These are phyloP conservation scores for Paraconiothyrium brasiliense DNA, from an alignment of 2,329 filamentous ascomycete species.

Conservation along the genomic window DNA sequence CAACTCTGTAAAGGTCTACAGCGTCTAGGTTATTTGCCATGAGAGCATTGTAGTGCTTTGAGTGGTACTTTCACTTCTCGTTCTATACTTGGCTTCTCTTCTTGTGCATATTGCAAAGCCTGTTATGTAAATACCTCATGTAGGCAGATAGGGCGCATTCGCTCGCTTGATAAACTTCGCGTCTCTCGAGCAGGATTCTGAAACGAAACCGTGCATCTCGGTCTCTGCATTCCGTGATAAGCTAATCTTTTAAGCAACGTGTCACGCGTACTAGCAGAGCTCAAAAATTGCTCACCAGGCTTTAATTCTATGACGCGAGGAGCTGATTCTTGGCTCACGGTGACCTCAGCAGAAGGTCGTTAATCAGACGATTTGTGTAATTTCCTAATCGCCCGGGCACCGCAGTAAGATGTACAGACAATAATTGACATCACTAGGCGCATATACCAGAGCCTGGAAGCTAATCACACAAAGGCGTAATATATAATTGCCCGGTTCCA, in stretches of 20 bases:
- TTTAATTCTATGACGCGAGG: too few relatives aligned
- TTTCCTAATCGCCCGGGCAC: background rate
- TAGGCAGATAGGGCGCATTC: background rate
- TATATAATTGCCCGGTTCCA: background rate
- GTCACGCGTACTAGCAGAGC: background rate
- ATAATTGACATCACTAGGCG: background rate
- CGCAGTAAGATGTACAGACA: background rate
- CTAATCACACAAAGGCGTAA: background rate
- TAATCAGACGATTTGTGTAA: background rate
- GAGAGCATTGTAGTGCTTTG: background rate
- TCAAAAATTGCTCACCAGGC: too few relatives aligned
- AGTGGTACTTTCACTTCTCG: constrained; percentile 12
- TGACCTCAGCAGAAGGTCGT: background rate
- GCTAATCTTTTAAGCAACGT: background rate
- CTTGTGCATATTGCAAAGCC: constrained; percentile 6
- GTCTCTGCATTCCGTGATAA: background rate
- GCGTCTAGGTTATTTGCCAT: constrained; percentile 26
- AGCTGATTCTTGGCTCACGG: too few relatives aligned
- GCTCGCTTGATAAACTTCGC: constrained; percentile 1
- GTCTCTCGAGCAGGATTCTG: background rate
- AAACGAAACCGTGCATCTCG: background rate
- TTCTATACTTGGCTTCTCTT: constrained; percentile 6
- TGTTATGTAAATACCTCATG: background rate
- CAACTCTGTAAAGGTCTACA: constrained; percentile 52
- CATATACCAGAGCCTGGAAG: background rate